Conservation (phyloP, 805 yeast species). For the Candida insectalens region DNA sequence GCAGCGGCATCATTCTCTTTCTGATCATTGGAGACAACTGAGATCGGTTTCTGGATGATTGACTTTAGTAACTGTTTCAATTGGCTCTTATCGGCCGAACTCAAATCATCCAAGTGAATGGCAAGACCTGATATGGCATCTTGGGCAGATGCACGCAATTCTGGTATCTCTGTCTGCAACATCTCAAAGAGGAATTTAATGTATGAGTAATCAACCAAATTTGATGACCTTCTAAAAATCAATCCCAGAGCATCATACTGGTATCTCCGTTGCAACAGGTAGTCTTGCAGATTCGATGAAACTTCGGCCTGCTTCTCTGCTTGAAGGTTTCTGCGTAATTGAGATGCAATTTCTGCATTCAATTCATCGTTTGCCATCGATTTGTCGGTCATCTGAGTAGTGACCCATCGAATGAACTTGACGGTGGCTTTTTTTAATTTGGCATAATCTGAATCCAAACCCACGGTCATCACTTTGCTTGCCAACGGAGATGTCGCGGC, state of each 20-base stretch:
- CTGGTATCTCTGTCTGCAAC: constrained; percentile 51
- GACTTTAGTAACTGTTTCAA: constrained; percentile 29
- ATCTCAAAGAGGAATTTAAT: constrained; percentile 65
- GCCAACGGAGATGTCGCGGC: constrained; percentile 37
- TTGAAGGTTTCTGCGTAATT: constrained; percentile 39
- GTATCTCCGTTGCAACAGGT: constrained; percentile 39
- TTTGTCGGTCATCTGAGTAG: constrained; percentile 15
- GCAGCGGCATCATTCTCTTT: constrained; percentile 23
- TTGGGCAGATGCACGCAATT: constrained; percentile 58
- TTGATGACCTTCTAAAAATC: constrained; percentile 38
- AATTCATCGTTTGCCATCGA: constrained; percentile 18
- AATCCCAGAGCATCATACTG: constrained; percentile 78
- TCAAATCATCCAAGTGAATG: constrained; percentile 33
- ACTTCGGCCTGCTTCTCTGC: constrained; percentile 26
- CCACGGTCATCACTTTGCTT: constrained; percentile 44
- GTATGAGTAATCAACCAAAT: constrained; percentile 37
- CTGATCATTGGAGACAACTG: constrained; percentile 18
- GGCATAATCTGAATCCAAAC: constrained; percentile 44
- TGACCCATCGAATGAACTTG: constrained; percentile 55
- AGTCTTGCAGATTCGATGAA: constrained; percentile 12
- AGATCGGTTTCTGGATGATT: constrained; percentile 17
- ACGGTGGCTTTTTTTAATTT: constrained; percentile 50
- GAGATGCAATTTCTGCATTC: constrained; percentile 36
- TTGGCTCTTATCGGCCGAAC: constrained; percentile 27
- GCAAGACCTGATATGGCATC: constrained; percentile 58